Evolutionary conservation across 352 stramenopile genomes (phyloP), one percentile per base, ranked within the genome.

Genomic region (Pythium vanterpoolii): DNA sequence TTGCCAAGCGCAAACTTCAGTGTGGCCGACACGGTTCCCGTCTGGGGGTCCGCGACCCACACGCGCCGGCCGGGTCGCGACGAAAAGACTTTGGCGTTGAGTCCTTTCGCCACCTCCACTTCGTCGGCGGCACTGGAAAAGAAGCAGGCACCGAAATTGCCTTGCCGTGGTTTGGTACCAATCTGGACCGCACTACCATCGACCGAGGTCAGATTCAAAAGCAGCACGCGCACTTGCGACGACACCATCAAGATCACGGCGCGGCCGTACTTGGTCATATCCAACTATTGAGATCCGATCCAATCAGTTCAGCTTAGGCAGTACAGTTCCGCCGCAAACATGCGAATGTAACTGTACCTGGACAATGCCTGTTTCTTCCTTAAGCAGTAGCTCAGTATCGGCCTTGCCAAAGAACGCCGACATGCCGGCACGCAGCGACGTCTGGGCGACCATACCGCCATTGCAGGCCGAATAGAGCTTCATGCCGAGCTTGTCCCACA

Each of bases 391-490:
- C 51, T 95, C 86, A 4, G 86, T 95, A 56, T 92, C 82, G 0
- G 83, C 71, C 26, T 73, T 90, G 16, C 86, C 86, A 62, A 95
- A 95, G 36, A 94, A 80, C 9, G 83, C 86, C 11, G 86, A 93
- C 71, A 95, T 81, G 21, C 86, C 86, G 19, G 81, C 82, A 13
- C 84, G 79, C 21, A 95, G 55, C 30, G 86, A 81, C 0, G 86
- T 95, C 51, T 89, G 83, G 19, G 74, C 87, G 4, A 95, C 84
- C 30, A 83, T 83, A 0, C 86, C 86, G 6, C 76, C 83, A 52
- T 90, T 89, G 43, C 84, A 95, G 0, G 83, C 84, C 13, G 86
- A 93, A 48, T 89, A 94, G n/a, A 95, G 71, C 19, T 86, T 77
- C 27, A 73, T 53, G 9, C 86, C 81, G 7, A 69, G 64, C 38